phyloP scores from a whole-genome alignment of 2,329 filamentous ascomycete species.

The Exophiala calicioides region DNA sequence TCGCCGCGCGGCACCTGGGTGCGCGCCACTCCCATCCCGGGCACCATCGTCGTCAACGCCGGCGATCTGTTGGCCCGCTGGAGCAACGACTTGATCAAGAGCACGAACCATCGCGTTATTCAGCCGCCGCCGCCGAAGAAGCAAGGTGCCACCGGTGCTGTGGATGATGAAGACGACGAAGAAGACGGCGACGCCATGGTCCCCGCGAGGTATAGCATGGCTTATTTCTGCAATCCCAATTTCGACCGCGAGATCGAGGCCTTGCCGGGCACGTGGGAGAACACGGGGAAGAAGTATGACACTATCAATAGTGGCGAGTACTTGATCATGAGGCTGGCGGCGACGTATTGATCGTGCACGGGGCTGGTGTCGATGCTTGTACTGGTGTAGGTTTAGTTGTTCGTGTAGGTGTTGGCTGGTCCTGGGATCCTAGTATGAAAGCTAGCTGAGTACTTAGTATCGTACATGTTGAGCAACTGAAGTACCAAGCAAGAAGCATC shows the following conservation, averaged over 20 bases:
- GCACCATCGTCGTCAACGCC: slow-evolving; percentile 84
- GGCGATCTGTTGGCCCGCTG: slow-evolving; percentile 83
- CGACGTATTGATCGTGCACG: slow-evolving; percentile 61
- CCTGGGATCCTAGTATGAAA: too few species aligned
- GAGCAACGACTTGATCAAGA: slow-evolving; percentile 90
- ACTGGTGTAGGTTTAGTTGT: too few species aligned
- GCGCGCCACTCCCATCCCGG: slow-evolving; percentile 77
- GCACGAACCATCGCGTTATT: slow-evolving; percentile 85
- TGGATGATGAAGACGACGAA: slow-evolving; percentile 50
- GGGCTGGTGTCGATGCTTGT: not conserved
- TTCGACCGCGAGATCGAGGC: slow-evolving; percentile 74
- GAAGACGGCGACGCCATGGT: slow-evolving; percentile 51
- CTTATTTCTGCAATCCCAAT: slow-evolving; percentile 91
- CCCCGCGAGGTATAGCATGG: slow-evolving; percentile 77
- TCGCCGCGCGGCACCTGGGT: slow-evolving; percentile 77
- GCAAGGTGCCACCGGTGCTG: too few species aligned
- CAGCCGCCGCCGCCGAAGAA: slow-evolving; percentile 67
- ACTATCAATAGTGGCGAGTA: slow-evolving; percentile 80
- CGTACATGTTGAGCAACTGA: too few species aligned
- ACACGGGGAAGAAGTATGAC: slow-evolving; percentile 70
- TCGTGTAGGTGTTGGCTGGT: too few species aligned
- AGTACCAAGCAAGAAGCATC: too few species aligned
- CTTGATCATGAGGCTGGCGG: slow-evolving; percentile 71
- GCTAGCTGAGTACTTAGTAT: too few species aligned
- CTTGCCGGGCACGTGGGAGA: slow-evolving; percentile 72